These are phyloP conservation scores for Talaromyces sp. DNA, from an alignment of 2,329 filamentous ascomycete genomes.

Conservation along the genomic window DNA sequence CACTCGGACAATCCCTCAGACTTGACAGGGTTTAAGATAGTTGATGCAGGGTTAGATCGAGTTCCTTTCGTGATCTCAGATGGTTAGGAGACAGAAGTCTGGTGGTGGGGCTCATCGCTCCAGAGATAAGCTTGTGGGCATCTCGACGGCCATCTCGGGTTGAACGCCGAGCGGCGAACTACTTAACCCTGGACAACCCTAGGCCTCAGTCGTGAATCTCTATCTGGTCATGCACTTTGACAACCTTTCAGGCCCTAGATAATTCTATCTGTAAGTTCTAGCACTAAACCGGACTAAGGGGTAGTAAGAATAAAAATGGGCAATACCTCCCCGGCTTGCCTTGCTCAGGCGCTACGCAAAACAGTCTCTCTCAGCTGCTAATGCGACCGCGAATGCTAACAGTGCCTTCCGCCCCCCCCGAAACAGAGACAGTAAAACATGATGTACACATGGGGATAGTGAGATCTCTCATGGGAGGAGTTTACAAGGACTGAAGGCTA, in stretches of 20 bases:
- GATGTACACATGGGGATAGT: too few relatives aligned
- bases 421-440: too few relatives aligned
- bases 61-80: background rate
- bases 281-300: background rate
- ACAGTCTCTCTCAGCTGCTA: background rate
- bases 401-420: background rate
- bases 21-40: background rate
- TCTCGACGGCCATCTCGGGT: background rate
- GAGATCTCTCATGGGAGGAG: too few relatives aligned
- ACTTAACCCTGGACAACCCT: background rate
- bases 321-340: background rate
- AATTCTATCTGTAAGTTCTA: background rate
- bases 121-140: background rate
- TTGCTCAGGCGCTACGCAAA: background rate
- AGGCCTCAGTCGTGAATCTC: background rate
- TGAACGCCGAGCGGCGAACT: background rate
- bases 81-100: background rate
- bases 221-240: background rate
- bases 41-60: background rate
- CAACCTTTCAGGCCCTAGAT: background rate
- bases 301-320: background rate
- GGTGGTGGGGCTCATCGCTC: background rate
- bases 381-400: background rate
- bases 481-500: too few relatives aligned
- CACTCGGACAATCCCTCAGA: background rate